Percentiles rank a stretch among this genome's conserved stretches.
Conservation (phyloP, 495 filamentous ascomycete genomes). For the Aspergillus sparsus region DNA sequence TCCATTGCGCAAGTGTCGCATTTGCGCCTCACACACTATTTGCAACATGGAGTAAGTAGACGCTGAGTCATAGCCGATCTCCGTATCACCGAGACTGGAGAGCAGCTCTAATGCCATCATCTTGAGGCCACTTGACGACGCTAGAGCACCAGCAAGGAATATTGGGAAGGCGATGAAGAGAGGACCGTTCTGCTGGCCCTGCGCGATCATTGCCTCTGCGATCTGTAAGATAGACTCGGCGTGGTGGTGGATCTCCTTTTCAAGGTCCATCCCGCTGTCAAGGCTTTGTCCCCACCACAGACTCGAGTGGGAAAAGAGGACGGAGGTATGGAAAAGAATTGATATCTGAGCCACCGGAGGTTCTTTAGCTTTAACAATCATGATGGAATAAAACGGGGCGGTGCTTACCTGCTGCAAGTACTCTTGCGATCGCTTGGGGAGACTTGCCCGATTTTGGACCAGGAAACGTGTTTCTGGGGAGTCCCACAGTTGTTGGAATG, state of each 20-base stretch:
- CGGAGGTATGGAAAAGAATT: constrained; percentile 50
- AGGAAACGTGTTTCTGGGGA: constrained; percentile 37
- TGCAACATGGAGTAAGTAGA: constrained; percentile 52
- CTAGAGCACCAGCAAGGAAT: constrained; percentile 56
- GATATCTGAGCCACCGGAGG: constrained; percentile 31
- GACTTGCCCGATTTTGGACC: constrained; percentile 38
- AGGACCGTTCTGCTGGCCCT: constrained; percentile 36
- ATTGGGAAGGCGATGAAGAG: constrained; percentile 57
- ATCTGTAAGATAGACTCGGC: constrained; percentile 47
- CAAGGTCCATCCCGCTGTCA: constrained; percentile 31
- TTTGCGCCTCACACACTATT: constrained; percentile 52
- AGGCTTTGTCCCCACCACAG: constrained; percentile 52
- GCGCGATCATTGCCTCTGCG: constrained; percentile 35
- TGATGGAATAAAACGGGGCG: constrained; percentile 2
- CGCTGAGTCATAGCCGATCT: constrained; percentile 51
- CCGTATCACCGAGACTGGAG: constrained; percentile 49
- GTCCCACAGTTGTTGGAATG: constrained; percentile 46
- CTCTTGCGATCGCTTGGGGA: constrained; percentile 43
- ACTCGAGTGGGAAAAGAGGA: constrained; percentile 53
- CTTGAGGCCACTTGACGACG: constrained; percentile 45
- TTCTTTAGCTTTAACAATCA: constrained; percentile 13
- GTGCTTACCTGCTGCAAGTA: constrained; percentile 51
- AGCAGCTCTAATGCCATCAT: constrained; percentile 53
- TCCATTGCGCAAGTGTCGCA: constrained; percentile 36
- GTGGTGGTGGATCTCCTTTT: constrained; percentile 47